Evolutionary conservation across 2,329 filamentous ascomycete species (phyloP).

Genomic region (Pestalotiopsis fici): DNA sequence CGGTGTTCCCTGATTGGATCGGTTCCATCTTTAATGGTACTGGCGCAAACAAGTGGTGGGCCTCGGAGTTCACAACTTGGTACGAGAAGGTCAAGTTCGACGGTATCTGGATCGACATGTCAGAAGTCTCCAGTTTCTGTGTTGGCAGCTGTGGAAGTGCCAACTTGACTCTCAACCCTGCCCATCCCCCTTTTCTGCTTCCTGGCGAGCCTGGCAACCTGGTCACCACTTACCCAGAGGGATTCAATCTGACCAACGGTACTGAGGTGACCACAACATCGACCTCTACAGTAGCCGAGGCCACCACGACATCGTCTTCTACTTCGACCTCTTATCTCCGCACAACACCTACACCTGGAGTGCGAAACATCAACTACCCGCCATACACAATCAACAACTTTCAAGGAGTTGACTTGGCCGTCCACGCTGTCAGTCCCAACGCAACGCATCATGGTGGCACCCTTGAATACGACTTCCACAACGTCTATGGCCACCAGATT

Average conservation of each 20-base stretch:
- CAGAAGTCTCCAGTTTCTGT: conserved; percentile 65
- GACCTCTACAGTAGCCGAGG: conserved; percentile 35
- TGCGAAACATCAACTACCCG: conserved; percentile 70
- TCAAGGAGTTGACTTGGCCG: conserved; percentile 60
- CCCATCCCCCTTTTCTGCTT: conserved; percentile 65
- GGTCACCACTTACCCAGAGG: conserved; percentile 66
- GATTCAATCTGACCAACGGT: conserved; percentile 67
- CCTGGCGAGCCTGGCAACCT: conserved; percentile 65
- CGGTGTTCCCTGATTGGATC: conserved; percentile 73
- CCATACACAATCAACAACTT: conserved; percentile 77
- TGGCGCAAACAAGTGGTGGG: conserved; percentile 70
- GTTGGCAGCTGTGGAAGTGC: conserved; percentile 70
- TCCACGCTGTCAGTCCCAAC: conserved; percentile 10
- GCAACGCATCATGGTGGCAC: conserved; percentile 74
- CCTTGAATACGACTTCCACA: conserved; percentile 82
- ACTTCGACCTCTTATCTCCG: conserved; percentile 51
- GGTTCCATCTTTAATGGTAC: conserved; percentile 61
- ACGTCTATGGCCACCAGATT: conserved; percentile 74
- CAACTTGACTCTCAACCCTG: conserved; percentile 67
- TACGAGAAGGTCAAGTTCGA: conserved; percentile 53
- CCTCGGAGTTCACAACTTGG: conserved; percentile 58
- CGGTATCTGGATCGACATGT: conserved; percentile 61
- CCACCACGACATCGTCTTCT: conserved; percentile 27
- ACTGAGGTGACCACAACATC: conserved; percentile 66
- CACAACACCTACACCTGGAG: conserved; percentile 62